phyloP scores from a whole-genome alignment of 306 rosid species.

The Phaseolus lunatus region DNA sequence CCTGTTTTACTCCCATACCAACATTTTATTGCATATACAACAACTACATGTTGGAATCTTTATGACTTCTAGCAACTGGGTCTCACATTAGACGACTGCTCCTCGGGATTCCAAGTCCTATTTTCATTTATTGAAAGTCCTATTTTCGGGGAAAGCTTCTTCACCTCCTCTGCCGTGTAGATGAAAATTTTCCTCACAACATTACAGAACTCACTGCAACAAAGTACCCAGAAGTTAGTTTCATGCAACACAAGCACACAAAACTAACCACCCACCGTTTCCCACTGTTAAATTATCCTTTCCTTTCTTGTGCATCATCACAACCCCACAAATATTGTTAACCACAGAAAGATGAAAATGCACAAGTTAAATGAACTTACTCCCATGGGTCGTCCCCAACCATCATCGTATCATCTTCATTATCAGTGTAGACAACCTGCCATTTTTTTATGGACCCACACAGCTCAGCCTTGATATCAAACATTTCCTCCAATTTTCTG shows the following conservation, averaged over 20 bases:
- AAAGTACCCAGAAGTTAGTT: slow-evolving; percentile 3
- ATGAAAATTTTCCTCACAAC: slow-evolving; percentile 80
- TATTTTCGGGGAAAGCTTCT: slow-evolving; percentile 72
- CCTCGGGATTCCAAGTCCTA: slow-evolving; percentile 68
- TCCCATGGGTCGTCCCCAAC: slow-evolving; percentile 88
- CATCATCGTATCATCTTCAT: slow-evolving; percentile 74
- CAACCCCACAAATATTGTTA: not conserved
- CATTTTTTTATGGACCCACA: slow-evolving; percentile 69
- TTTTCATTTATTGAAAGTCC: slow-evolving; percentile 58
- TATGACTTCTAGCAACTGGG: slow-evolving; percentile 53
- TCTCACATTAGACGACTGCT: slow-evolving; percentile 62
- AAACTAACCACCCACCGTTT: not conserved
- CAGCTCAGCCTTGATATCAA: slow-evolving; percentile 74
- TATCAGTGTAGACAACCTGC: slow-evolving; percentile 85
- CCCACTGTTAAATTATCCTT: not conserved
- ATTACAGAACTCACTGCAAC: slow-evolving; percentile 77
- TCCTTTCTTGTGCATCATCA: not conserved
- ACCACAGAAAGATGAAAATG: slow-evolving; percentile 1
- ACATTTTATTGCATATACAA: slow-evolving; percentile 24
- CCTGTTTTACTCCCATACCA: slow-evolving; percentile 28
- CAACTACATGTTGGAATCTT: slow-evolving; percentile 10
- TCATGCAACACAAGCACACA: not conserved
- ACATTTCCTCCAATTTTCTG: slow-evolving; percentile 74
- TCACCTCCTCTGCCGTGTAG: slow-evolving; percentile 75
- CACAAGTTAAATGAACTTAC: slow-evolving; percentile 55